Percentiles rank a stretch among this genome's conserved stretches.
Conservation (phyloP, 140 eudicot genomes). For the Bidens hawaiensis region DNA sequence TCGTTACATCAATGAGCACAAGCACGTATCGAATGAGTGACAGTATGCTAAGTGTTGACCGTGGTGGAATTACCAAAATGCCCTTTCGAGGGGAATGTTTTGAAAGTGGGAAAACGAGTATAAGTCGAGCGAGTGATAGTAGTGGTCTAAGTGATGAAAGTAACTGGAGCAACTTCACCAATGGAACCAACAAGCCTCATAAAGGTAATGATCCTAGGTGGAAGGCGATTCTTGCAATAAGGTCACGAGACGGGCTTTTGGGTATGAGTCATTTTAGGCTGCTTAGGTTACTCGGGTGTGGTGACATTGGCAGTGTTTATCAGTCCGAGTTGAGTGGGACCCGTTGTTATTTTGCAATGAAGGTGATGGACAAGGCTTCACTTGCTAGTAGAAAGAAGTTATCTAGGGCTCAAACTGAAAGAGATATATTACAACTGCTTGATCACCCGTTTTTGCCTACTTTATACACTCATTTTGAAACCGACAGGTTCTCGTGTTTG, state of each 20-base stretch:
- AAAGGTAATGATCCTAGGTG: constrained; percentile 95
- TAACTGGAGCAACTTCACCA: constrained; percentile 81
- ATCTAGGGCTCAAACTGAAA: constrained; percentile 83
- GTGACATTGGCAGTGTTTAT: constrained; percentile 93
- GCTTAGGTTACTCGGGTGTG: constrained; percentile 70
- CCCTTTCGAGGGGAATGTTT: constrained; percentile 59
- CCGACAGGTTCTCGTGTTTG: constrained; percentile 83
- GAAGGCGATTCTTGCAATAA: constrained; percentile 84
- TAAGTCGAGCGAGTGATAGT: constrained; percentile 86
- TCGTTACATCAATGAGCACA: constrained; percentile 62
- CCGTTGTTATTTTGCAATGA: constrained; percentile 92
- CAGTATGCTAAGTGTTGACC: constrained; percentile 69
- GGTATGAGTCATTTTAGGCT: constrained; percentile 91
- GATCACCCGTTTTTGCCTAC: constrained; percentile 97
- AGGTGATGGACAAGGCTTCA: constrained; percentile 90
- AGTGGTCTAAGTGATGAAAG: constrained; percentile 93
- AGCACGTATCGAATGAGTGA: constrained; percentile 66
- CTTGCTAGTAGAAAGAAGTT: constrained; percentile 86
- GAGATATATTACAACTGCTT: constrained; percentile 83
- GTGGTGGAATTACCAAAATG: constrained; percentile 44
- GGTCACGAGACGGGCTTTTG: constrained; percentile 68
- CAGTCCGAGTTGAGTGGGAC: constrained; percentile 83
- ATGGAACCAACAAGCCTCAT: constrained; percentile 84
- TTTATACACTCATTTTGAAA: constrained; percentile 85
- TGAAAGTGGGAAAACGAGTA: constrained; percentile 79